Evolutionary conservation across 768 basidiomycete species (phyloP), one percentile per base, ranked within the genome.

Genomic region (Naematelia aurantialba): DNA sequence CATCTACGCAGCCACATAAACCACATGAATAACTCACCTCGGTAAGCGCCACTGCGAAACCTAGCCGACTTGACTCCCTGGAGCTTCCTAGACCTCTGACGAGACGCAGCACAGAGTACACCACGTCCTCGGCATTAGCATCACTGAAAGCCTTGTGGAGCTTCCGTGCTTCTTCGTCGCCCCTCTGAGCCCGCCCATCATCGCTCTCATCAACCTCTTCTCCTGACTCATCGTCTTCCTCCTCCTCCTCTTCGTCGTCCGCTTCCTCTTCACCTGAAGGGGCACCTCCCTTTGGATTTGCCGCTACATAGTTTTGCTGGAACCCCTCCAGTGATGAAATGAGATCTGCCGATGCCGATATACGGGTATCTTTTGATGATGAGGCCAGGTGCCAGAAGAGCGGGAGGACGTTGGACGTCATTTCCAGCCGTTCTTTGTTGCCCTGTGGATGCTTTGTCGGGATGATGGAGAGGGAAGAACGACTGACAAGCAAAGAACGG

Each of bases 321-420:
- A 96, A 93, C 62, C 87, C 85, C 78, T 93, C 87, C 66, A 97
- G 83, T 19, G 89, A 81, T 17, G 80, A 79, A 58, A 94, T 77
- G 52, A 97, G 85, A 74, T 91, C 88, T 26, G 88, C 86, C 1
- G 92, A 92, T 13, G 92, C 88, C 66, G 87, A 85, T 31, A 94
- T 71, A 8, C 92, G 86, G 60, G 89, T 86, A 56, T 86, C 85
- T 79, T 85, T 89, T 19, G 83, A 84, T 1, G 84, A 80, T 1
- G 89, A 89, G 14, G 92, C 93, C 54, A 97, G 81, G 76, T 91
- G 82, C 92, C 92, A 96, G 82, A 92, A 97, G 30, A 96, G 82
- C 13, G 90, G 88, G 56, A 97, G 84, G 30, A 91, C 93, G 51
- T 91, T 91, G 34, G 88, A 84, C 85, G 91, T 89, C 69, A 70